A percentile compares a stretch with the other conserved stretches of the same genome.
Conservation (phyloP, 495 filamentous ascomycete genomes). For the Melanomma pulvis-pyrius region DNA sequence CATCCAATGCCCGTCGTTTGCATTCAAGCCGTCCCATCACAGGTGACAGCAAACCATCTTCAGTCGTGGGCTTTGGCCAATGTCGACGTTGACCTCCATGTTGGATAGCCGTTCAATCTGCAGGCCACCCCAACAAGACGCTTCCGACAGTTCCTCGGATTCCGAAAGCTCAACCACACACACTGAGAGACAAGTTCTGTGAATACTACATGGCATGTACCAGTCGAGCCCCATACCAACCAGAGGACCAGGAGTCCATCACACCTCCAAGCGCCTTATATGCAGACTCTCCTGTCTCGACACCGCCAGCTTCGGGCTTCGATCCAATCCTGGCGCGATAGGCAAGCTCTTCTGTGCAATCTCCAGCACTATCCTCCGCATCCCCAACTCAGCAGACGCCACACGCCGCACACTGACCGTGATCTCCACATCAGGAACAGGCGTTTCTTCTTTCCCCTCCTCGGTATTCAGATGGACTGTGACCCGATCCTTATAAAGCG, state of each 20-base stretch:
- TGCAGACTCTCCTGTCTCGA: too few relatives aligned
- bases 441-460: neutral
- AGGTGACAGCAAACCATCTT: neutral
- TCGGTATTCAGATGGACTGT: neutral
- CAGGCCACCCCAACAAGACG: too few relatives aligned
- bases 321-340: neutral
- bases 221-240: too few relatives aligned
- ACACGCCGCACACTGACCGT: neutral
- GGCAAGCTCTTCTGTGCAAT: neutral
- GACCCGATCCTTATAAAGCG: neutral
- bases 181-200: too few relatives aligned
- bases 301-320: too few relatives aligned
- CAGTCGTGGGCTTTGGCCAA: too few relatives aligned
- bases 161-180: too few relatives aligned
- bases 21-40: neutral
- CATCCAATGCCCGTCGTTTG: neutral
- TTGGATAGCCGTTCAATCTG: too few relatives aligned
- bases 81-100: neutral
- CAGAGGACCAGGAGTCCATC: too few relatives aligned
- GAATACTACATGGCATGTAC: too few relatives aligned
- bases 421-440: neutral
- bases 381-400: neutral
- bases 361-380: neutral
- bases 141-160: too few relatives aligned
- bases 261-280: too few relatives aligned